phyloP scores from a whole-genome alignment of 2,329 filamentous ascomycete genomes.

The Cordyceps cicadae region DNA sequence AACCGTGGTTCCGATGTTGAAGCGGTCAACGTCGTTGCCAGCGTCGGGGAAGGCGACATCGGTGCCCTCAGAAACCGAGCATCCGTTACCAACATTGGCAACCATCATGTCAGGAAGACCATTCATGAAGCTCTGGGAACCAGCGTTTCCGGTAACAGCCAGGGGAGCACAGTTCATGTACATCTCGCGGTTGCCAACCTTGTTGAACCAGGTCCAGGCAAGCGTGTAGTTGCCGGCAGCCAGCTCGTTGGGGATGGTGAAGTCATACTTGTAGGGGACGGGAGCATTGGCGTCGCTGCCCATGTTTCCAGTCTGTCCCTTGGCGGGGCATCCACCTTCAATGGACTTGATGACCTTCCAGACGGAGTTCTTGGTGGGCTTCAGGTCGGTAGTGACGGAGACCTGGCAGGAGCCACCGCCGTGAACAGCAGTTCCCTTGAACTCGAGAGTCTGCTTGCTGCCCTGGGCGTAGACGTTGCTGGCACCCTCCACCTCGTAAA shows the following conservation, averaged over 20 bases:
- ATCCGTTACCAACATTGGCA: slow-evolving; percentile 57
- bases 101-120: slow-evolving; percentile 63
- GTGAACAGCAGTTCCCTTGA: slow-evolving; percentile 68
- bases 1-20: slow-evolving; percentile 30
- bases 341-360: slow-evolving; percentile 91
- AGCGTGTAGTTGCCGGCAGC: slow-evolving; percentile 70
- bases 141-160: slow-evolving; percentile 48
- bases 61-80: slow-evolving; percentile 44
- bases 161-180: slow-evolving; percentile 94
- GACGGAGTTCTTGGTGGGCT: slow-evolving; percentile 54
- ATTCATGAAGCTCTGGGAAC: slow-evolving; percentile 44
- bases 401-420: slow-evolving; percentile 92
- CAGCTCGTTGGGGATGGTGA: slow-evolving; percentile 62
- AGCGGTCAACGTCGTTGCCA: slow-evolving; percentile 45
- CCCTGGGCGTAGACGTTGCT: slow-evolving; percentile 50
- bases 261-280: slow-evolving; percentile 55
- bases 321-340: slow-evolving; percentile 73
- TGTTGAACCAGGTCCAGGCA: slow-evolving; percentile 95
- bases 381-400: slow-evolving; percentile 69
- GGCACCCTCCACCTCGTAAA: slow-evolving; percentile 36
- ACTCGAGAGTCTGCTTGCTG: slow-evolving; percentile 42
- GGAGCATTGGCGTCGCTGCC: slow-evolving; percentile 33
- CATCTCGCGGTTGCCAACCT: slow-evolving; percentile 85
- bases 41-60: slow-evolving; percentile 52
- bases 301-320: slow-evolving; percentile 49